Evolutionary conservation across 768 basidiomycete species (phyloP), one percentile per base, ranked within the genome.

Genomic region (Omphalotus guepiniiformis): DNA sequence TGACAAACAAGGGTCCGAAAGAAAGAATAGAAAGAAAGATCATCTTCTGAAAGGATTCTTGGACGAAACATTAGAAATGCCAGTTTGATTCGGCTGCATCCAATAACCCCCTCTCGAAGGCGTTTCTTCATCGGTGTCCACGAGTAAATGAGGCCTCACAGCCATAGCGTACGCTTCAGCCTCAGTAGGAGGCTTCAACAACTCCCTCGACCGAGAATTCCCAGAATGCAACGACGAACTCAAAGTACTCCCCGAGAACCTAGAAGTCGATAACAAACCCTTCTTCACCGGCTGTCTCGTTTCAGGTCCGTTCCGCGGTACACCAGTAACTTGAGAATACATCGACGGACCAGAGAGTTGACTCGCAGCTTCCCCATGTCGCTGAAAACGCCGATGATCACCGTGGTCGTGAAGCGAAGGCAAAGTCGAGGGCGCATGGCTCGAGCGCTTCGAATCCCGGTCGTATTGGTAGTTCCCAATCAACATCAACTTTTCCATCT

Each of bases 261-360:
- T 44, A 28, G 51, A 56, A 3, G 46, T 49, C n/a, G n/a, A n/a
- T 34, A 43, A 45, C 21, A 58, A 54, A 42, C 61, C 62, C 49
- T 69, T 68, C 65, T 74, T 76, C 53, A 87, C 72, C 16, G 87
- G 85, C 63, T 83, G 77, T n/a, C 86, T 75, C n/a, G 85, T 79
- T 56, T 88, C 83, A 5, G 88, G 82, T 34, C 70, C 76, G 22
- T 68, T 69, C 26, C 77, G 74, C 52, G 79, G 79, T 28, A 70
- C 58, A 16, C 88, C 86, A 8, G 85, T 90, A 40, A 81, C 58
- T 60, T 85, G 78, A 48, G 85, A 80, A 63, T 83, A 91, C 30
- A 90, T 57, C 36, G 81, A 83, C 15, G 64, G 66, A n/a, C 64
- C 64, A 22, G 79, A 79, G 47, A 75, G 44, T 51, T 59, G 58